Percentiles rank a stretch among this genome's conserved stretches.
phyloP scores from a whole-genome alignment of 1,139 yeast genomes.

The Yamadazyma blattariae region DNA sequence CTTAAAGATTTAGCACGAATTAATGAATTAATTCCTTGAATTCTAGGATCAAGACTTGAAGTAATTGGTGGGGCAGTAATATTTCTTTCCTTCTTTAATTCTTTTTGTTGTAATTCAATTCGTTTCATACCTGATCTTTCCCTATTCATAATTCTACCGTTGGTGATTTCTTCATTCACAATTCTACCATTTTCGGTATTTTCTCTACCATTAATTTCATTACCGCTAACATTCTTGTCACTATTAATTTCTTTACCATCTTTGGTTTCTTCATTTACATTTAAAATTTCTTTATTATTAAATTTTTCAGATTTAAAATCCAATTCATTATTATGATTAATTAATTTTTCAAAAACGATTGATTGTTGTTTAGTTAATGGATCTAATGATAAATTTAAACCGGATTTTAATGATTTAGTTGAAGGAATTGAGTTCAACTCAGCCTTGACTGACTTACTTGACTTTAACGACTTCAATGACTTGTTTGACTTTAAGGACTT shows the following conservation, averaged over 20 bases:
- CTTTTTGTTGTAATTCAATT: too few relatives aligned
- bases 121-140: too few relatives aligned
- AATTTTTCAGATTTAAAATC: constrained; percentile 10
- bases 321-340: constrained; percentile 26
- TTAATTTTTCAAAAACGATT: constrained; percentile 29
- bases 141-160: too few relatives aligned
- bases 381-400: constrained; percentile 9
- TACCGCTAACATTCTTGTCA: constrained; percentile 2
- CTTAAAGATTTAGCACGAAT: constrained; percentile 39
- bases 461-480: neutral
- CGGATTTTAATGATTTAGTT: constrained; percentile 1
- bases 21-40: constrained; percentile 24
- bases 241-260: neutral
- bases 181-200: neutral
- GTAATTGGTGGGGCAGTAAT: constrained; percentile 19
- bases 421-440: neutral
- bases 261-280: neutral
- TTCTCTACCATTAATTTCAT: neutral
- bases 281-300: neutral
- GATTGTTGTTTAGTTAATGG: constrained; percentile 19
- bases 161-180: neutral
- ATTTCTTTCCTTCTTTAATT: constrained; percentile 16
- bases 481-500: constrained; percentile 1
- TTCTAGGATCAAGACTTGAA: constrained; percentile 40
- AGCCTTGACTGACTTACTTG: neutral